Percentiles rank a stretch among this genome's conserved stretches.
These are phyloP conservation scores for Hippophae tibetana DNA, from an alignment of 306 rosid species.

Conservation along the genomic window DNA sequence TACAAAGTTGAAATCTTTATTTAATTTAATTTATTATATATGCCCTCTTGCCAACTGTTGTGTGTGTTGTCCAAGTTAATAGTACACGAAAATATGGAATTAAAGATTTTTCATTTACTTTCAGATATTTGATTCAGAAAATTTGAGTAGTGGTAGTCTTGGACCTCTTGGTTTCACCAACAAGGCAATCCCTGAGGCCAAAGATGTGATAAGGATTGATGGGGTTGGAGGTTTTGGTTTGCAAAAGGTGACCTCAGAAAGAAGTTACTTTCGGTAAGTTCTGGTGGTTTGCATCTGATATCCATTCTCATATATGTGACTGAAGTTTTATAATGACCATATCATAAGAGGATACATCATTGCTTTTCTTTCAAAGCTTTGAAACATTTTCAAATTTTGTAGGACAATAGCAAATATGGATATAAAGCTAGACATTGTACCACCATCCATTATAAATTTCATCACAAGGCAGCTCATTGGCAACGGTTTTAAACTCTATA, in stretches of 20 bases:
- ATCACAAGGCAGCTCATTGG: slow-evolving; percentile 88
- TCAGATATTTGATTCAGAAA: slow-evolving; percentile 52
- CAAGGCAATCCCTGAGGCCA: slow-evolving; percentile 52
- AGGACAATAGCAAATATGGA: slow-evolving; percentile 94
- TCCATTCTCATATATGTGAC: neutral
- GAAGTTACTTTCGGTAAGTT: slow-evolving; percentile 93
- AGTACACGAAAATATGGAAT: slow-evolving; percentile 16
- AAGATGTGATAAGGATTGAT: slow-evolving; percentile 66
- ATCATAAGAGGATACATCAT: neutral
- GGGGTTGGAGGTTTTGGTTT: slow-evolving; percentile 88
- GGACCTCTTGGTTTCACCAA: slow-evolving; percentile 47
- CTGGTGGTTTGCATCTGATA: neutral
- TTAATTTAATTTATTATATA: neutral
- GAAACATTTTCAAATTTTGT: slow-evolving; percentile 21
- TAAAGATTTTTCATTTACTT: slow-evolving; percentile 15
- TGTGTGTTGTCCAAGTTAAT: neutral
- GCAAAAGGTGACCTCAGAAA: slow-evolving; percentile 74
- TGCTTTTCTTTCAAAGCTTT: slow-evolving; percentile 1
- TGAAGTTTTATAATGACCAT: too few species aligned
- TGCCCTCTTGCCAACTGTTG: neutral
- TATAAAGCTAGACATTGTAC: slow-evolving; percentile 76
- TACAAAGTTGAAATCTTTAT: slow-evolving; percentile 18
- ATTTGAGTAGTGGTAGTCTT: slow-evolving; percentile 23
- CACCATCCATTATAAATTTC: slow-evolving; percentile 84
- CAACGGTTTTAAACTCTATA: slow-evolving; percentile 77